These are phyloP conservation scores for Penicillium bovifimosum DNA, from an alignment of 495 filamentous ascomycete genomes.

Conservation along the genomic window DNA sequence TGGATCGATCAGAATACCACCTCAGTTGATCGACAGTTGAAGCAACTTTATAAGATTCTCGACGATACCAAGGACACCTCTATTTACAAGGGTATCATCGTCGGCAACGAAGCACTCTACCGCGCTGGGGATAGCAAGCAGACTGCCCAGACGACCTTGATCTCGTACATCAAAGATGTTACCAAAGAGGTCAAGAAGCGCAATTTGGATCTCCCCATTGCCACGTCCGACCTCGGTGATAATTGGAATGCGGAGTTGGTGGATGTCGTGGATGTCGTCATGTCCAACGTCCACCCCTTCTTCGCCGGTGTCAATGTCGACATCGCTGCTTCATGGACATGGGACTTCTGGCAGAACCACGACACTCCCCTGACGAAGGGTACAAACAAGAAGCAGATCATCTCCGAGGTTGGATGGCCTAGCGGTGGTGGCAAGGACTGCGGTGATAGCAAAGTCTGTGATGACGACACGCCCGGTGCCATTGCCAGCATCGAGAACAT, in stretches of 20 bases:
- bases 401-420: slow-evolving; percentile 92
- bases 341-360: slow-evolving; percentile 66
- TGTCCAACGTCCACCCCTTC: slow-evolving; percentile 98
- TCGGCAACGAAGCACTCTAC: slow-evolving; percentile 94
- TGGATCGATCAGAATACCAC: slow-evolving; percentile 85
- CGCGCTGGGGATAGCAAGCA: slow-evolving; percentile 47
- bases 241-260: slow-evolving; percentile 74
- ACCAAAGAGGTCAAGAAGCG: slow-evolving; percentile 61
- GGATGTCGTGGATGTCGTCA: slow-evolving; percentile 70
- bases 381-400: slow-evolving; percentile 59
- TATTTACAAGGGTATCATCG: slow-evolving; percentile 76
- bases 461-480: slow-evolving; percentile 48
- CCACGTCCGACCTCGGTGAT: slow-evolving; percentile 84
- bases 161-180: slow-evolving; percentile 60
- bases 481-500: slow-evolving; percentile 78
- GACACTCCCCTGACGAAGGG: slow-evolving; percentile 56
- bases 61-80: slow-evolving; percentile 57
- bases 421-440: slow-evolving; percentile 77
- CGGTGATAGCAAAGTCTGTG: slow-evolving; percentile 51
- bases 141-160: slow-evolving; percentile 61
- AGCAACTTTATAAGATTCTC: slow-evolving; percentile 75
- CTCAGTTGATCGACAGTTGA: slow-evolving; percentile 75
- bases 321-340: slow-evolving; percentile 76
- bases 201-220: slow-evolving; percentile 66
- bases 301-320: slow-evolving; percentile 73